Base-by-base conservation (phyloP, 1,139 yeast species). In the Nadsonia commutata region DNA sequence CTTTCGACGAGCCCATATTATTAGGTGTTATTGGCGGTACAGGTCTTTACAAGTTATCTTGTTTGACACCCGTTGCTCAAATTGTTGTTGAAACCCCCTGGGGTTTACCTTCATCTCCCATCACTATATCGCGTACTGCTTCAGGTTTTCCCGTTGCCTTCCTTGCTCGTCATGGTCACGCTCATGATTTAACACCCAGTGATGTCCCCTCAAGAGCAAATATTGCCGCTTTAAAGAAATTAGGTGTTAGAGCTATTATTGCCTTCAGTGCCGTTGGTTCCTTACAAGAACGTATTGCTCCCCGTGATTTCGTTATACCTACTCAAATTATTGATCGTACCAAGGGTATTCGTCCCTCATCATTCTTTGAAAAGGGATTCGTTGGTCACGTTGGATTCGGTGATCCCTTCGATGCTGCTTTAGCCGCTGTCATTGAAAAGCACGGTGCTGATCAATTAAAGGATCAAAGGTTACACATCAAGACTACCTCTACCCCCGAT, bases 221-320 rank as follows among this genome's bases (percentile, higher is more conserved):
- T 64, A 88, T 90, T 56, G 96, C 98, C 6, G 96, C 97, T 6
- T 74, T 90, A 60, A 93, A 90, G 66, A 72, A 71, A 44, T 57
- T 90, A 41, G 95, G 95, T 39, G 95, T 85, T 52, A 78, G 76
- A 59, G 88, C 86, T 13, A 82, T 93, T 51, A 67, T 90, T 47
- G 95, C 98, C 18, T 90, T 90, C 62, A 77, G 90, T 46, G 97
- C 98, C 1, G 98, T 93, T 31, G 99, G 99, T 1, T 88, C 97
- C 2, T 72, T 90, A 54, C 94, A 81, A 60, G 82, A 73, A 51
- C 85, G 85, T 51, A 85, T 90, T 63, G 76, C 73, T 54, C 98
- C 98, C 40, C 74, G 97, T 52, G 97, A 90, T 63, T 90, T 90
- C 58, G 96, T 90, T 17, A 66, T 90, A 44, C 97, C 98, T 37